A percentile compares a stretch with the other conserved stretches of the same genome.
Conservation (phyloP, 2,329 filamentous ascomycete species). For the Fusarium udum region DNA sequence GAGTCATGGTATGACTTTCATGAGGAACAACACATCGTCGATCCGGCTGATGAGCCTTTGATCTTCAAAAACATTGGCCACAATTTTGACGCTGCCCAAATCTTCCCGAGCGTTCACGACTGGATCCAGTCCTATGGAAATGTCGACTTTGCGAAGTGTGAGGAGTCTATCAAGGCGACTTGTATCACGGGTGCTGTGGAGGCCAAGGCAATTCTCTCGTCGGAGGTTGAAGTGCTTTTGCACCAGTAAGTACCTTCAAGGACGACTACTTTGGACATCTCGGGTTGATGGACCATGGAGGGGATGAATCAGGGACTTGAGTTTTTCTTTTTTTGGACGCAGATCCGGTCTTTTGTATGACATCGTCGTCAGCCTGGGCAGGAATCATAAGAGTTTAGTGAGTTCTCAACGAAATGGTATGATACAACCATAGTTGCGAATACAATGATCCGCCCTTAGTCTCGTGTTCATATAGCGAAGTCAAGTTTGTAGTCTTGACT, state of each 20-base stretch:
- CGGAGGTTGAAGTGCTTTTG: rapidly evolving
- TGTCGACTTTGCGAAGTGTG: neutral
- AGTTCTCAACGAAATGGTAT: no score
- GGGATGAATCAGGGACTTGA: neutral
- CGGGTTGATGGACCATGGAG: neutral
- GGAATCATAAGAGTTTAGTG: neutral
- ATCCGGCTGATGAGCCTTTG: rapidly evolving
- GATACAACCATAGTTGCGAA: neutral
- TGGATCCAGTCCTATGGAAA: neutral
- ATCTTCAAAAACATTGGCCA: neutral
- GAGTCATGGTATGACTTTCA: rapidly evolving
- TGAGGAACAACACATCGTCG: neutral
- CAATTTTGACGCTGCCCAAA: neutral
- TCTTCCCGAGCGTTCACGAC: neutral
- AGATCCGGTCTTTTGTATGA: neutral
- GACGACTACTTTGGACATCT: neutral
- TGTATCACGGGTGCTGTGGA: rapidly evolving
- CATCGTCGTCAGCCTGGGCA: rapidly evolving
- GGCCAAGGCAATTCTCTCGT: rapidly evolving
- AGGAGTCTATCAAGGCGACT: neutral
- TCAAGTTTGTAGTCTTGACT: no score
- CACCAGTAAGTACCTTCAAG: neutral
- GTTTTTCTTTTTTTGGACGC: neutral
- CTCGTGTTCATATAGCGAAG: neutral
- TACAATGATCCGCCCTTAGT: neutral